Evolutionary conservation across 768 basidiomycete species (phyloP).

Genomic region (Suillus discolor): DNA sequence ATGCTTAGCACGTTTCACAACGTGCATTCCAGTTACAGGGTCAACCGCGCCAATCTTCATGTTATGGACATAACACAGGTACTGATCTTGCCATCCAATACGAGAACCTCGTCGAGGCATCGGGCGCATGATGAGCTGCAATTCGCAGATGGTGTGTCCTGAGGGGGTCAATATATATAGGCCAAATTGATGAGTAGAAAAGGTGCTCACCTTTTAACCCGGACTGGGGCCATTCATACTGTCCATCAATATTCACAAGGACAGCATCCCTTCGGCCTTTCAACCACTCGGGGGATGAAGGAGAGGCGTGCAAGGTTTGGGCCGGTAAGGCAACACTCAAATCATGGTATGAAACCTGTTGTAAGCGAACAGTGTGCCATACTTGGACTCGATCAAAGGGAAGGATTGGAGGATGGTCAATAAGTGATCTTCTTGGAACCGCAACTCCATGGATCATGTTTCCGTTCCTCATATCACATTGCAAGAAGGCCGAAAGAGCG

Average conservation of each 20-base stretch:
- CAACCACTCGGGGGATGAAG: constrained; percentile 20
- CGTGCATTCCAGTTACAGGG: constrained; percentile 21
- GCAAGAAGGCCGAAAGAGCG: too few species aligned
- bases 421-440: too few species aligned
- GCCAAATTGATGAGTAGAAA: background rate
- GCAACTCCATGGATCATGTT: too few species aligned
- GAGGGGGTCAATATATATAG: background rate
- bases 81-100: constrained; percentile 9
- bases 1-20: constrained; percentile 22
- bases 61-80: constrained; percentile 27
- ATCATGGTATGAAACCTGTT: too few species aligned
- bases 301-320: constrained; percentile 25
- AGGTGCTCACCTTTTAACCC: constrained; percentile 15
- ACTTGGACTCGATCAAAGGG: too few species aligned
- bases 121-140: constrained; percentile 20
- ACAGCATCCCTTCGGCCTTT: constrained; percentile 24
- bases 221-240: constrained; percentile 19
- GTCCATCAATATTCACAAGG: constrained; percentile 20
- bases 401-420: too few species aligned
- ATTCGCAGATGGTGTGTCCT: constrained; percentile 19
- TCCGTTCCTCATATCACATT: too few species aligned
- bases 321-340: too few species aligned
- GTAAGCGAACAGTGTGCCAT: too few species aligned
- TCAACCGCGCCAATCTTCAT: constrained; percentile 25
- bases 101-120: background rate